A percentile compares a stretch with the other conserved stretches of the same genome.
phyloP scores from a whole-genome alignment of 495 filamentous ascomycete species.

The Penicillium pulvis region DNA sequence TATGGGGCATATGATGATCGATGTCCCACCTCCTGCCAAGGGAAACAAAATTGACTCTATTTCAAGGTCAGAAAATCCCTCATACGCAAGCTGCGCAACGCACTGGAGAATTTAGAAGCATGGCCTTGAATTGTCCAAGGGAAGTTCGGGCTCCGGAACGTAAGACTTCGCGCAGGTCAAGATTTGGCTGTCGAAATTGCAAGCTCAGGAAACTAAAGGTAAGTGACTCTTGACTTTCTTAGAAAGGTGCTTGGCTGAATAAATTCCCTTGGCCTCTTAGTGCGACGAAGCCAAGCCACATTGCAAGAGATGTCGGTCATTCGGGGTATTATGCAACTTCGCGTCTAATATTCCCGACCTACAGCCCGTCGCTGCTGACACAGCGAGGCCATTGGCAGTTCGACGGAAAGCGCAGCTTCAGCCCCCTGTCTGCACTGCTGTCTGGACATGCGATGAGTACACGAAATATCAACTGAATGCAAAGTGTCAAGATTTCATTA shows the following conservation, averaged over 20 bases:
- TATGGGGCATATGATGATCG: constrained; percentile 1
- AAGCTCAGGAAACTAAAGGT: constrained; percentile 54
- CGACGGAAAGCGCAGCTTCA: constrained; percentile 20
- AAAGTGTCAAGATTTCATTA: constrained; percentile 42
- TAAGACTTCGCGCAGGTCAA: constrained; percentile 31
- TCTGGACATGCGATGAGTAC: constrained; percentile 34
- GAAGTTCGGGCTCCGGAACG: constrained; percentile 2
- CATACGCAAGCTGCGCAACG: constrained; percentile 11
- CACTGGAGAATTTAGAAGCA: constrained; percentile 8
- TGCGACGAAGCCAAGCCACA: constrained; percentile 49
- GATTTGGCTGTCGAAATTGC: constrained; percentile 53
- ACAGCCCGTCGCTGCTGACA: constrained; percentile 33
- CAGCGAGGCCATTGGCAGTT: constrained; percentile 20
- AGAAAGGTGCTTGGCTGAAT: constrained; percentile 15
- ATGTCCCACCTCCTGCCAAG: neutral
- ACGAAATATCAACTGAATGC: constrained; percentile 36
- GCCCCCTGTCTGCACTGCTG: constrained; percentile 28
- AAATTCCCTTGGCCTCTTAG: constrained; percentile 21
- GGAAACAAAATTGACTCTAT: neutral
- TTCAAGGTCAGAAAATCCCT: constrained; percentile 14
- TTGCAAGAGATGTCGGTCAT: constrained; percentile 46
- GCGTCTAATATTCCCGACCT: constrained; percentile 39
- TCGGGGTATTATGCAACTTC: constrained; percentile 48
- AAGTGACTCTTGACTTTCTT: constrained; percentile 9
- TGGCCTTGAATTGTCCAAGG: constrained; percentile 22